These are phyloP conservation scores for Tetrapyrgos nigripes DNA, from an alignment of 1,284 basidiomycete species.

Conservation along the genomic window DNA sequence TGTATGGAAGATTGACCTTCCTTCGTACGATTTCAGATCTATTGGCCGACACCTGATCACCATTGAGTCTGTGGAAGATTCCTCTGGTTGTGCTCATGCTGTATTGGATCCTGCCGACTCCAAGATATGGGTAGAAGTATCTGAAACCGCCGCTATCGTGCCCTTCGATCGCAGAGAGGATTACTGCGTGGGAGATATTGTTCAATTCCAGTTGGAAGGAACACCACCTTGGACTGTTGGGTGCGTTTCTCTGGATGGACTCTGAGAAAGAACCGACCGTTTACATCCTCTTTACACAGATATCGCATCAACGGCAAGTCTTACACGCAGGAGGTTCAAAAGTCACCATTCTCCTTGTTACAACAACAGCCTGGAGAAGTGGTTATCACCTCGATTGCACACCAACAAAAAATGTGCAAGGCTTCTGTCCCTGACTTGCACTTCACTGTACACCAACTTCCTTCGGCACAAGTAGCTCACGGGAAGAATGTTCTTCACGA, in stretches of 20 bases:
- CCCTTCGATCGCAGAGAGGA: conserved; percentile 82
- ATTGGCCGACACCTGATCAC: conserved; percentile 84
- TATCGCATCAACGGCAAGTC: conserved; percentile 85
- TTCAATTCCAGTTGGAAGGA: conserved; percentile 94
- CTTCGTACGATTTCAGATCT: conserved; percentile 74
- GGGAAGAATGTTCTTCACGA: conserved; percentile 85
- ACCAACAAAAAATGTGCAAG: conserved; percentile 91
- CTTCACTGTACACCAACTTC: conserved; percentile 83
- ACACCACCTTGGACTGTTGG: conserved; percentile 95
- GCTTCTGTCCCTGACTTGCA: conserved; percentile 79
- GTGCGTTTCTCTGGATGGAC: too few species aligned
- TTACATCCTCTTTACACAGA: conserved; percentile 42
- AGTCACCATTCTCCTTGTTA: conserved; percentile 82
- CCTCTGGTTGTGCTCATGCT: conserved; percentile 81
- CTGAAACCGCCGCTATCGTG: conserved; percentile 93
- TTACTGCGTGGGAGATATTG: conserved; percentile 90
- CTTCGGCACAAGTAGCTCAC: conserved; percentile 86
- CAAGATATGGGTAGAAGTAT: conserved; percentile 85
- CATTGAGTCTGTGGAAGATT: conserved; percentile 79
- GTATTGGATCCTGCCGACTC: conserved; percentile 68
- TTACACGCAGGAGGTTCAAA: conserved; percentile 77
- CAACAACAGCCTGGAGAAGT: conserved; percentile 88
- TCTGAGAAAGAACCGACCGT: too few species aligned
- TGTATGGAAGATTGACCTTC: conserved; percentile 80
- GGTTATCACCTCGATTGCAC: conserved; percentile 84